Evolutionary conservation across 306 rosid species (phyloP).

Genomic region (Malus sieversii): DNA sequence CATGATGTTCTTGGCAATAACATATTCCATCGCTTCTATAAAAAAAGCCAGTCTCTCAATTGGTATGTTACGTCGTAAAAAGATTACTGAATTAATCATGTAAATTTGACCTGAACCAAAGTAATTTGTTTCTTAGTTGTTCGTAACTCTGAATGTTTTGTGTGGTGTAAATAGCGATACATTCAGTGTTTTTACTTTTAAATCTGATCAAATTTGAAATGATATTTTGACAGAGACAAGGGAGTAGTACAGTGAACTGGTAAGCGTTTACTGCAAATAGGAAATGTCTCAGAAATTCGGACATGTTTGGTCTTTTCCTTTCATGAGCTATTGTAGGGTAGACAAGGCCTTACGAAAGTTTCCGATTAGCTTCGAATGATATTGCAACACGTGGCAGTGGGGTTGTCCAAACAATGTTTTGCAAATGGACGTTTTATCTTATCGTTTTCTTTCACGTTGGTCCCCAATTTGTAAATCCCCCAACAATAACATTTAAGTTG

Average conservation of each 20-base stretch:
- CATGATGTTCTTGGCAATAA: too few relatives aligned
- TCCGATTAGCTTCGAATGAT: not conserved
- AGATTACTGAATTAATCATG: not conserved
- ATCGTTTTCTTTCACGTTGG: not conserved
- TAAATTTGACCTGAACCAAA: too few relatives aligned
- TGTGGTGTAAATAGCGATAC: not conserved
- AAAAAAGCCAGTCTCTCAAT: too few relatives aligned
- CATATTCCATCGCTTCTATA: too few relatives aligned
- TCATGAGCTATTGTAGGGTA: slow-evolving; percentile 11
- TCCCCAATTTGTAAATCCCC: not conserved
- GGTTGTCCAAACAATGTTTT: not conserved
- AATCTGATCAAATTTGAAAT: not conserved
- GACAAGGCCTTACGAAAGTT: slow-evolving; percentile 8
- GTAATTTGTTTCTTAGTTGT: not conserved
- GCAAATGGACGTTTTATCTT: not conserved
- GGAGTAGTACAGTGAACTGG: slow-evolving; percentile 4
- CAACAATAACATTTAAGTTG: not conserved
- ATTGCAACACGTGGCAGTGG: slow-evolving; percentile 2
- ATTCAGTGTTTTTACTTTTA: not conserved
- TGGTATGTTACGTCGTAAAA: too few relatives aligned
- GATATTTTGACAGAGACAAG: not conserved
- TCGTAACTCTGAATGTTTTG: not conserved
- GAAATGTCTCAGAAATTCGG: slow-evolving; percentile 36
- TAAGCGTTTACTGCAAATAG: slow-evolving; percentile 10
- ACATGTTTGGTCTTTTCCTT: slow-evolving; percentile 35